Evolutionary conservation across 495 filamentous ascomycete genomes (phyloP), one percentile per base, ranked within the genome.

Genomic region (Penicillium crystallinum): DNA sequence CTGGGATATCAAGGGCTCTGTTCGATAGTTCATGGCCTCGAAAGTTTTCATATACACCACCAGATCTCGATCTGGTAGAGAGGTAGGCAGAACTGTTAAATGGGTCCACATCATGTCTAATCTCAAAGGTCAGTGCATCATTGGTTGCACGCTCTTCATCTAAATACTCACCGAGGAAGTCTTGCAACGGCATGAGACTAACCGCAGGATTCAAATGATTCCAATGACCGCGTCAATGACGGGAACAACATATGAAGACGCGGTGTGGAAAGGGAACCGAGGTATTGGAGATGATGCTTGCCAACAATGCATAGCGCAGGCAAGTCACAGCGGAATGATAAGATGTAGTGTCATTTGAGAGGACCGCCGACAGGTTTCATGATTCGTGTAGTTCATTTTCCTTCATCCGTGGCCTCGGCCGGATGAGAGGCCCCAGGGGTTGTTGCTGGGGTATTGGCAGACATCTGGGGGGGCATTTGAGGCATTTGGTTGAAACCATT

Each of bases 401-500:
- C 64, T 52, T 80, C 77, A n/a, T 83, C 79, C 14, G 70, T 62
- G 29, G 70, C 60, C 46, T 81, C 80, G 12, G 73, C 62, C 2
- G 75, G 51, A 46, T 71, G 78, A 12, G 72, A 49, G 35, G 64
- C 55, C n/a, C 62, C 55, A 19, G 68, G 54, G 27, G 69, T 68
- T 11, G 25, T 9, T n/a, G 74, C 61, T 18, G 71, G 58, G 17
- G 72, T 59, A 42, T 75, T 74, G 52, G 68, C 55, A 43, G 71
- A 63, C 55, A 73, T 69, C 22, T 78, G 79, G 55, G 74, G 66
- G 15, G 76, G 69, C 15, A 71, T 63, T 49, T 77, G 79, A 46
- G 71, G 65, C 37, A 77, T 74, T 45, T 81, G 80, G 48, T 76
- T 81, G 57, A 82, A 83, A 48, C 77, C 78, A 53, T 75, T 81